Evolutionary conservation across 1,139 yeast genomes (phyloP).

Genomic region (Yamadazyma blattariae): DNA sequence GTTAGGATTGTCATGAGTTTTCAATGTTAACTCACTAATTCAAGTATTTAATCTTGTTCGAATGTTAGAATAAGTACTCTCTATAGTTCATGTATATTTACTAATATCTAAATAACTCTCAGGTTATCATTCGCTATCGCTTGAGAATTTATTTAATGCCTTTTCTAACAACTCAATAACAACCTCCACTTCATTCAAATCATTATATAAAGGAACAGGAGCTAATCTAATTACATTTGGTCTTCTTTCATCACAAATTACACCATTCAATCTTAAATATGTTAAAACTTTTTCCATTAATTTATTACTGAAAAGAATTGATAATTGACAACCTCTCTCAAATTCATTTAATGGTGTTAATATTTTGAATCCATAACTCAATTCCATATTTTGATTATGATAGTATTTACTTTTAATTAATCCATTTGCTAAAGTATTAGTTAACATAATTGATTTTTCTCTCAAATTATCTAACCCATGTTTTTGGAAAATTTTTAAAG

Average conservation of each 20-base stretch:
- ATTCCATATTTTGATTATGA: constrained; percentile 22
- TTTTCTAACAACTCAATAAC: constrained; percentile 48
- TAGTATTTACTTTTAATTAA: constrained; percentile 46
- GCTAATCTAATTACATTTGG: constrained; percentile 87
- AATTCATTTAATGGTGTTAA: constrained; percentile 62
- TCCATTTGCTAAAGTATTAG: constrained; percentile 51
- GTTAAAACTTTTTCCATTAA: constrained; percentile 63
- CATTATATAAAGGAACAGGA: constrained; percentile 80
- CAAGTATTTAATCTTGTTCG: too few species aligned
- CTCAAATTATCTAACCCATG: constrained; percentile 61
- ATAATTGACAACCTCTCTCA: constrained; percentile 80
- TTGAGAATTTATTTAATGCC: too few species aligned
- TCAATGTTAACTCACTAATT: too few species aligned
- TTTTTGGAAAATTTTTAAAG: constrained; percentile 57
- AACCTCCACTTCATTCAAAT: constrained; percentile 58
- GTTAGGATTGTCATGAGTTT: too few species aligned
- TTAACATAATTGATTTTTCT: constrained; percentile 54
- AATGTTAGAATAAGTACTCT: too few species aligned
- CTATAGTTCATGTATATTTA: too few species aligned
- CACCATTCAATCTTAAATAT: constrained; percentile 53
- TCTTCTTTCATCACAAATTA: constrained; percentile 83
- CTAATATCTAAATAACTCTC: too few species aligned
- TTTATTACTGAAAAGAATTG: constrained; percentile 58
- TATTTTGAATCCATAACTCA: constrained; percentile 54
- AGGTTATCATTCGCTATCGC: too few species aligned